These are phyloP conservation scores for Trichosporon inkin DNA, from an alignment of 1,284 basidiomycete genomes.

Conservation along the genomic window DNA sequence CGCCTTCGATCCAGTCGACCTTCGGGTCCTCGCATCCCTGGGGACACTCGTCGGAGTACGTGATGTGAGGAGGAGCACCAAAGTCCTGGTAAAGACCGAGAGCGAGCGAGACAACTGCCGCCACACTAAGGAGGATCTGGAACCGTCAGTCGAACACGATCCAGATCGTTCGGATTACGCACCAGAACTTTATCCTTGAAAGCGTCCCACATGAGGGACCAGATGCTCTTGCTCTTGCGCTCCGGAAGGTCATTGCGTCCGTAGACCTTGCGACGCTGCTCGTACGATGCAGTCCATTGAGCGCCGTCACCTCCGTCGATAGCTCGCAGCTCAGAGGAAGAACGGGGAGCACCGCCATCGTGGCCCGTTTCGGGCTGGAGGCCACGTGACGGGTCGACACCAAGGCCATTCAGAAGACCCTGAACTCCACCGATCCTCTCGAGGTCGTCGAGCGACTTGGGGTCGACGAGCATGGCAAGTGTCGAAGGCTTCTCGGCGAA, in stretches of 20 bases:
- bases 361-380: slow-evolving; percentile 31
- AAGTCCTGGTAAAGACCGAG: slow-evolving; percentile 92
- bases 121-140: slow-evolving; percentile 81
- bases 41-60: slow-evolving; percentile 53
- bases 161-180: slow-evolving; percentile 49
- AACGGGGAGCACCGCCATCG: slow-evolving; percentile 26
- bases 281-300: slow-evolving; percentile 58
- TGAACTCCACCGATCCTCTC: slow-evolving; percentile 68
- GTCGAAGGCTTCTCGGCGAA: slow-evolving; percentile 68
- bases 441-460: slow-evolving; percentile 62
- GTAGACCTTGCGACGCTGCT: slow-evolving; percentile 68
- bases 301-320: slow-evolving; percentile 45
- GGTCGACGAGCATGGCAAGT: slow-evolving; percentile 84
- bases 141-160: slow-evolving; percentile 10
- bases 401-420: slow-evolving; percentile 68
- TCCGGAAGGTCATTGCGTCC: slow-evolving; percentile 78
- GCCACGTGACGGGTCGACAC: slow-evolving; percentile 63
- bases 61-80: slow-evolving; percentile 59
- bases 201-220: slow-evolving; percentile 87
- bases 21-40: slow-evolving; percentile 55
- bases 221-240: slow-evolving; percentile 71
- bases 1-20: slow-evolving; percentile 95
- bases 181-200: slow-evolving; percentile 89
- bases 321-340: slow-evolving; percentile 19
- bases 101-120: slow-evolving; percentile 87